Conservation (phyloP, 768 basidiomycete genomes). For the Cytidiella melzeri region DNA sequence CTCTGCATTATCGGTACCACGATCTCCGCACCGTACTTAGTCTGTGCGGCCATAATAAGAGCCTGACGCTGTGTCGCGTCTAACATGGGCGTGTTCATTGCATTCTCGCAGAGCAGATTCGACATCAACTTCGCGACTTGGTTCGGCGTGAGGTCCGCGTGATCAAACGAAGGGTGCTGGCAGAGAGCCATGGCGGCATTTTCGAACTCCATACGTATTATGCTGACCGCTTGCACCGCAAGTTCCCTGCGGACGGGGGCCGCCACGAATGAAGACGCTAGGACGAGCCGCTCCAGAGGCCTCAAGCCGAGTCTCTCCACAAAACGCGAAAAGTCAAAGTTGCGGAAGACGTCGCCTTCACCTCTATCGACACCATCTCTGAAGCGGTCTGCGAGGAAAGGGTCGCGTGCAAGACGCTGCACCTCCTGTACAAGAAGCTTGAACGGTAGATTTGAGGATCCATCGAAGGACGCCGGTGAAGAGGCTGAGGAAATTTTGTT, state of each 20-base stretch:
- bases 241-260: conserved; percentile 57
- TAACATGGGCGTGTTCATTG: conserved; percentile 63
- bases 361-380: conserved; percentile 86
- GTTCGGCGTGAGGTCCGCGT: conserved; percentile 66
- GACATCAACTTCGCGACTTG: conserved; percentile 77
- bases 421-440: conserved; percentile 84
- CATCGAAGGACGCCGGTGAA: conserved; percentile 60
- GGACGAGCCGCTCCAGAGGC: conserved; percentile 72
- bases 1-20: conserved; percentile 68
- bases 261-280: conserved; percentile 69
- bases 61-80: conserved; percentile 71
- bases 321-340: conserved; percentile 81
- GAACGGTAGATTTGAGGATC: conserved; percentile 75
- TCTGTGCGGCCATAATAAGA: conserved; percentile 66
- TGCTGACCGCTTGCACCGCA: conserved; percentile 48
- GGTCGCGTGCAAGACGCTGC: conserved; percentile 85
- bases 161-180: conserved; percentile 77
- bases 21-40: conserved; percentile 76
- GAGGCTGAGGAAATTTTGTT: conserved; percentile 55
- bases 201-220: conserved; percentile 76
- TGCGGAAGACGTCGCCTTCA: conserved; percentile 76
- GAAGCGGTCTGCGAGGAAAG: conserved; percentile 84
- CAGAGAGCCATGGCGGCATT: conserved; percentile 69
- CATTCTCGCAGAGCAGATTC: conserved; percentile 69
- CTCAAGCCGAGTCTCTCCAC: conserved; percentile 75